Percentiles rank a stretch among this genome's conserved stretches.
phyloP scores from a whole-genome alignment of 345 rosid genomes.

The Arabidopsis suecica region DNA sequence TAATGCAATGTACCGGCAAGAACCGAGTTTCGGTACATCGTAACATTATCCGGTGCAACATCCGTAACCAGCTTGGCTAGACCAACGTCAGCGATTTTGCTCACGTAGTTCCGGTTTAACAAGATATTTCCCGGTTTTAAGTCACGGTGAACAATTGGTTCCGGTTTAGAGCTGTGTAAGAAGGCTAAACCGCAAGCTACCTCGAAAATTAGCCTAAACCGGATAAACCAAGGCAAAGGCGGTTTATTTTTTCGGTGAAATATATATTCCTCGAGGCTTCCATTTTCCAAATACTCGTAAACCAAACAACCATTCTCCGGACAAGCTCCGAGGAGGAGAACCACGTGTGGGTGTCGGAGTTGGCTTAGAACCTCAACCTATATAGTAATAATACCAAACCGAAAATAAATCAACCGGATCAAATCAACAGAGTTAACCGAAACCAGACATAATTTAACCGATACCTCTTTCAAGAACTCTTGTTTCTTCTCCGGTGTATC shows the following conservation, averaged over 20 bases:
- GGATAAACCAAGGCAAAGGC: constrained; percentile 81
- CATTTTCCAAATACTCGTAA: constrained; percentile 88
- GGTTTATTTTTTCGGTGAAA: constrained; percentile 61
- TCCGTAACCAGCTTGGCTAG: constrained; percentile 77
- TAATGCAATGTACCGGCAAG: constrained; percentile 80
- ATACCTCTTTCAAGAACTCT: constrained; percentile 88
- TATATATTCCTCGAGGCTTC: constrained; percentile 78
- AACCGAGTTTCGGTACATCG: constrained; percentile 66
- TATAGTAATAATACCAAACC: constrained; percentile 25
- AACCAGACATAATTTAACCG: background rate
- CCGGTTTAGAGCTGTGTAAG: constrained; percentile 92
- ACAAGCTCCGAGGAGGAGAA: constrained; percentile 91
- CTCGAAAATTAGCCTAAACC: constrained; percentile 72
- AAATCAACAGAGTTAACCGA: constrained; percentile 18
- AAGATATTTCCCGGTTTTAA: constrained; percentile 81
- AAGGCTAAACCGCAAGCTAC: constrained; percentile 87
- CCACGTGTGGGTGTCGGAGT: constrained; percentile 75
- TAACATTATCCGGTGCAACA: constrained; percentile 70
- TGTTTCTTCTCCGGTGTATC: constrained; percentile 65
- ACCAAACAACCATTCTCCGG: constrained; percentile 81
- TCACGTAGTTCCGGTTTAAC: constrained; percentile 70
- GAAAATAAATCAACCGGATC: background rate
- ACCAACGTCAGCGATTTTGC: constrained; percentile 89
- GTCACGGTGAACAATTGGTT: constrained; percentile 84
- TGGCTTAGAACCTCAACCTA: constrained; percentile 90